Evolutionary conservation across 257 asterid genomes (phyloP), one percentile per base, ranked within the genome.

Genomic region (Solanum commersonii): DNA sequence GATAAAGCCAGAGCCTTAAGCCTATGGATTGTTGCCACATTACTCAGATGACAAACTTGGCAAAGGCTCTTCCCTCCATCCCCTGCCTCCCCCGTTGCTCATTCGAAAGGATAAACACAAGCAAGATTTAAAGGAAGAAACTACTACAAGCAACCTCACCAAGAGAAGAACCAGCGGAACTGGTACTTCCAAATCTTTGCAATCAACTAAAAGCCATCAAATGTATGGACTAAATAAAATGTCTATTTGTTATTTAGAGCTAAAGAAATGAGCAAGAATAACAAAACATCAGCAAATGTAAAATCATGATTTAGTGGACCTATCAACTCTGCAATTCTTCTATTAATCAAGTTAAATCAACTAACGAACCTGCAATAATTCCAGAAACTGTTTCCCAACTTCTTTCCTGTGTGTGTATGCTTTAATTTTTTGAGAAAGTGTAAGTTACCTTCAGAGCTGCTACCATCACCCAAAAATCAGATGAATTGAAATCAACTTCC

Each of bases 401-500:
- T 81, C 85, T 60, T 81, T 81, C 68, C 9, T 46, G 11, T 16
- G 60, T 25, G 20, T 81, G 81, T 6, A 65, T 65, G 7, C 18
- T 25, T 44, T 42, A 8, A 15, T 3, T 34, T 31, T 18, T 12
- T 44, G 2, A 35, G 67, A 86, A 31, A 70, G 27, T 27, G 84
- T 49, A 33, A 20, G 84, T 83, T 88, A 95, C 99, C 99, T 95
- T 94, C 49, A 97, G 91, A 84, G 99, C 98, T 84, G 98, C 98
- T 90, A 96, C 97, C 93, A 94, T 89, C 88, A 97, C 96, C 99
- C 99, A 97, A 93, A 95, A 97, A 52, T 94, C 98, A 22, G 98
- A 95, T 81, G 99, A 95, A 87, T 87, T 91, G 90, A 95, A 94
- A 90, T 93, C 90, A 70, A 96, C 98, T 87, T 95, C 96, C 82